Evolutionary conservation across 306 rosid genomes (phyloP).

Genomic region (Mucuna pruriens): DNA sequence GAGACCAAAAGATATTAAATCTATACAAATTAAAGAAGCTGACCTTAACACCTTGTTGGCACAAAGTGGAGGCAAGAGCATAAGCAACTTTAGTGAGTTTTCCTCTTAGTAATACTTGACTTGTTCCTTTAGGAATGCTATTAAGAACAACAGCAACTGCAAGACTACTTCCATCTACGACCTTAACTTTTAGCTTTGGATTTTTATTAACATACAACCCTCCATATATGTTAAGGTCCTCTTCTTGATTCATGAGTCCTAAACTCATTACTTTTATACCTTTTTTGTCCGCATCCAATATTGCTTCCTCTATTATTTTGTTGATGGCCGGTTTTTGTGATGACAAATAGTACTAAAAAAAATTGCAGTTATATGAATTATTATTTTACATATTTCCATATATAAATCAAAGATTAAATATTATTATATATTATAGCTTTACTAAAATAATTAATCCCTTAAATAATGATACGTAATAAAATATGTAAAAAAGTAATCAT

Average conservation of each 20-base stretch:
- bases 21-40: not conserved
- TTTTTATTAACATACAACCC: constrained; percentile 50
- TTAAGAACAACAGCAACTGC: constrained; percentile 63
- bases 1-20: not conserved
- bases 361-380: not conserved
- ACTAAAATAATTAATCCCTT: too few relatives aligned
- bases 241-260: constrained; percentile 63
- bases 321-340: constrained; percentile 40
- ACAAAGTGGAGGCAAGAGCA: constrained; percentile 57
- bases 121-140: constrained; percentile 65
- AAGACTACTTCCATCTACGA: constrained; percentile 82
- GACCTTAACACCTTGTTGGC: constrained; percentile 62
- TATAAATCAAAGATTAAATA: too few relatives aligned
- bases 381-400: too few relatives aligned
- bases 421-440: too few relatives aligned
- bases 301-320: constrained; percentile 54
- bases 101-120: constrained; percentile 69
- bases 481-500: too few relatives aligned
- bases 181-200: constrained; percentile 59
- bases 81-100: constrained; percentile 72
- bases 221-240: constrained; percentile 68
- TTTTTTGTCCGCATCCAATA: constrained; percentile 44
- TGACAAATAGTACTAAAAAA: constrained; percentile 31
- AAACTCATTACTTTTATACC: constrained; percentile 52
- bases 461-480: too few relatives aligned